phyloP scores from a whole-genome alignment of 176 grass and related monocot species.

The Carex littledalei region DNA sequence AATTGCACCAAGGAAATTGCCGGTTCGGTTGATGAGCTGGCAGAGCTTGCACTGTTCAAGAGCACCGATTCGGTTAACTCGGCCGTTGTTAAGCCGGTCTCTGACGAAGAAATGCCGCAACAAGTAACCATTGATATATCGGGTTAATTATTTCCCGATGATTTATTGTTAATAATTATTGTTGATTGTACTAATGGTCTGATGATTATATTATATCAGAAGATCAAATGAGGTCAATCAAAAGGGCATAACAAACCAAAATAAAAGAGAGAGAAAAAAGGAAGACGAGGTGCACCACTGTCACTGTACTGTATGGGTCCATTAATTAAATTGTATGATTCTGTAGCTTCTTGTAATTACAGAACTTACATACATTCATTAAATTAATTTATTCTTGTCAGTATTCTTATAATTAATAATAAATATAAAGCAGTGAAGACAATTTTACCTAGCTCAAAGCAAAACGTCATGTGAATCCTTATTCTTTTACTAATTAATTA shows the following conservation, averaged over 20 bases:
- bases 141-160: conserved; percentile 1
- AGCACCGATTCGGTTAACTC: conserved; percentile 27
- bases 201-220: conserved; percentile 6
- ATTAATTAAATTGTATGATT: not conserved
- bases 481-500: not conserved
- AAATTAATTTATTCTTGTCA: conserved; percentile 23
- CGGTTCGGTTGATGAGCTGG: conserved; percentile 46
- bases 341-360: conserved; percentile 17
- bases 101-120: not conserved
- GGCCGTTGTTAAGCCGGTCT: conserved; percentile 15
- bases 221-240: conserved; percentile 24
- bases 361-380: conserved; percentile 16
- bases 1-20: conserved; percentile 31
- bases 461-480: not conserved
- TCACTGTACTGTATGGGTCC: not conserved
- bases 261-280: not conserved
- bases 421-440: not conserved
- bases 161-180: conserved; percentile 1
- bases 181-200: conserved; percentile 25
- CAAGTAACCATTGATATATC: conserved; percentile 32
- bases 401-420: not conserved
- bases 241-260: not conserved
- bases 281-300: not conserved
- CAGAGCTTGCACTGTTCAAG: conserved; percentile 51
- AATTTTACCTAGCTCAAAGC: not conserved